Evolutionary conservation across 148 eudicot genomes (phyloP).

Genomic region (Vaccinium macrocarpon): DNA sequence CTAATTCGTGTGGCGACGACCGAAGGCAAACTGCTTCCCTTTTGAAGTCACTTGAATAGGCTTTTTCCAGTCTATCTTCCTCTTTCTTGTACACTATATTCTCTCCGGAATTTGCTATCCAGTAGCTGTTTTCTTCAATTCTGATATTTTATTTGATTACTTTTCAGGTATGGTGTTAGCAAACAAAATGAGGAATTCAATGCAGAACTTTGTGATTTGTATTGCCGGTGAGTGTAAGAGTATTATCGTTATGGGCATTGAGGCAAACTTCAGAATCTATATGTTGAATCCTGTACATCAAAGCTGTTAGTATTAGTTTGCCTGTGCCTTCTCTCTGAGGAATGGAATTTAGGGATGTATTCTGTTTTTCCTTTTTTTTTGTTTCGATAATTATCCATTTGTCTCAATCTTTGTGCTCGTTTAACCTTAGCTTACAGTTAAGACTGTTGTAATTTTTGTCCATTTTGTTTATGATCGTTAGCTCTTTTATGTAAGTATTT

Average conservation of each 20-base stretch:
- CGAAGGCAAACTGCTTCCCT: not conserved
- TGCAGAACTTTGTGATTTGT: constrained; percentile 80
- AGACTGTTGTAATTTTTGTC: not conserved
- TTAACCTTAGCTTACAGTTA: not conserved
- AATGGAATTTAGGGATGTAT: not conserved
- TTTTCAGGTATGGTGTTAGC: constrained; percentile 80
- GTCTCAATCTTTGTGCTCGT: not conserved
- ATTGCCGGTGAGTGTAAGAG: constrained; percentile 54
- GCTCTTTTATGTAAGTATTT: not conserved
- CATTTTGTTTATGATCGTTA: not conserved
- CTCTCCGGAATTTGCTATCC: not conserved
- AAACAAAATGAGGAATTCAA: constrained; percentile 77
- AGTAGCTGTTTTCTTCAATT: not conserved
- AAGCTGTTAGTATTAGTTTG: not conserved
- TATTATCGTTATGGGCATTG: not conserved
- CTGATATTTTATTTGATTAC: not conserved
- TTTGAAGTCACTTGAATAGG: not conserved
- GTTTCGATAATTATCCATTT: not conserved
- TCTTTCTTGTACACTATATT: not conserved
- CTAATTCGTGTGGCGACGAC: not conserved
- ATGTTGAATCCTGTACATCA: not conserved
- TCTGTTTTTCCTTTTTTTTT: not conserved
- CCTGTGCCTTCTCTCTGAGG: not conserved
- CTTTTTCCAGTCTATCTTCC: not conserved
- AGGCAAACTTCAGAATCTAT: constrained; percentile 3